These are phyloP conservation scores for Pichia thaimueangensis DNA, from an alignment of 805 yeast genomes.

Conservation along the genomic window DNA sequence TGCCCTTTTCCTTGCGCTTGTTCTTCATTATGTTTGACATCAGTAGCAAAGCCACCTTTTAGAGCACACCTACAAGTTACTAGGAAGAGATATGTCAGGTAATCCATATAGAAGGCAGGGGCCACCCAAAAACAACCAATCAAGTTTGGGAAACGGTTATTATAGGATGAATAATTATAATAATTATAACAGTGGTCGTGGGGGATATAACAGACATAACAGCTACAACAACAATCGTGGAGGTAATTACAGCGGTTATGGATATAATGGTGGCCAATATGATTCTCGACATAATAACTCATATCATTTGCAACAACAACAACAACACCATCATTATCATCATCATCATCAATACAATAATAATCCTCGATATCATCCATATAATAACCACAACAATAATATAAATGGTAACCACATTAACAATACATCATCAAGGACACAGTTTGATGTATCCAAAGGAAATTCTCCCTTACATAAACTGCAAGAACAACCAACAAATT, in stretches of 20 bases:
- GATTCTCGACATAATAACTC: slow-evolving; percentile 1
- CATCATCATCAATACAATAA: neutral
- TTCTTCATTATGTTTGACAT: too few species aligned
- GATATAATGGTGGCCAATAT: neutral
- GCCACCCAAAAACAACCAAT: neutral
- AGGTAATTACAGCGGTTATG: neutral
- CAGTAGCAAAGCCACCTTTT: too few species aligned
- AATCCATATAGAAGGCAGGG: slow-evolving; percentile 9
- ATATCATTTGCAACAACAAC: neutral
- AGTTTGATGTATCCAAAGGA: too few species aligned
- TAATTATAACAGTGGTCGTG: slow-evolving; percentile 6
- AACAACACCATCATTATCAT: neutral
- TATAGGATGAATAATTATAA: slow-evolving; percentile 7
- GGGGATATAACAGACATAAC: neutral
- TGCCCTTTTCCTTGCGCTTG: too few species aligned
- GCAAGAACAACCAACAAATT: too few species aligned
- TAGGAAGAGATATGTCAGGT: slow-evolving; percentile 10
- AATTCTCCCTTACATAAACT: too few species aligned
- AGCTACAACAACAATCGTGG: neutral
- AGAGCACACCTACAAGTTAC: too few species aligned
- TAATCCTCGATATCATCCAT: slow-evolving; percentile 6
- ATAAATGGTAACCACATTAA: neutral
- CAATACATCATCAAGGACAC: too few species aligned
- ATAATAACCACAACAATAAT: neutral
- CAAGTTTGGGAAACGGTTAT: slow-evolving; percentile 6